Base-by-base conservation (phyloP, 2,329 filamentous ascomycete genomes). In the Sclerotinia minor region DNA sequence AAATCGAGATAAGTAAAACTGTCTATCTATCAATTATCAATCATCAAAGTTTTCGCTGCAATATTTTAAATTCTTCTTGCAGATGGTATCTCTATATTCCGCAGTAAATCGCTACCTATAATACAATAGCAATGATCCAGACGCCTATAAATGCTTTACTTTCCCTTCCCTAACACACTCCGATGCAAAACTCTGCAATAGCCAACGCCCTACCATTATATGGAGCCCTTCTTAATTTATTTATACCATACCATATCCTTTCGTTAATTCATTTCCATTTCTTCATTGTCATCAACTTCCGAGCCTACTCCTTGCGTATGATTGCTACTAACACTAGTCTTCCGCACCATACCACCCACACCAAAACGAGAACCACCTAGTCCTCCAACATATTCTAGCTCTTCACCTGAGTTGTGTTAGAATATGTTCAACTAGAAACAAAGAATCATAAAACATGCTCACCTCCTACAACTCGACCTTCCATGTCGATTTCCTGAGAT, bases 401-500 rank as follows among this genome's bases (percentile, higher is more conserved):
- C 76, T 41, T 78, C 76, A 5, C 75, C 75, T 77, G 71, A 58
- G 64, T 66, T 17, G 35, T 67, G 68, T 73, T 69, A 74, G 67
- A 69, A 64, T 17, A 17, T 41, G 15, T 17, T 69, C 71, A 50
- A 67, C 66, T 13, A 63, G 41, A 52, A 65, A 71, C 19, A 9
- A 49, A 47, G 68, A 45, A 68, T 64, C 41, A 35, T 70, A 47
- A 59, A 38, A 32, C 24, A 84, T 97, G 93, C 71, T 96, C 92
- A 54, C 94, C 94, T 65, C 91, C 91, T 7, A 98, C 85, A 8
- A 99, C 90, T 35, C 94, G 86, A n/a, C 94, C 93, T 76, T 98
- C 95, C 74, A 89, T 90, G 78, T 97, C 93, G 54, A 97, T 91
- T 77, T 97, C 94, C 78, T 97, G 92, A 66, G 92, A 96, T 13